Base-by-base conservation (phyloP, 2,329 filamentous ascomycete genomes). In the Colletotrichum cordylinicola region DNA sequence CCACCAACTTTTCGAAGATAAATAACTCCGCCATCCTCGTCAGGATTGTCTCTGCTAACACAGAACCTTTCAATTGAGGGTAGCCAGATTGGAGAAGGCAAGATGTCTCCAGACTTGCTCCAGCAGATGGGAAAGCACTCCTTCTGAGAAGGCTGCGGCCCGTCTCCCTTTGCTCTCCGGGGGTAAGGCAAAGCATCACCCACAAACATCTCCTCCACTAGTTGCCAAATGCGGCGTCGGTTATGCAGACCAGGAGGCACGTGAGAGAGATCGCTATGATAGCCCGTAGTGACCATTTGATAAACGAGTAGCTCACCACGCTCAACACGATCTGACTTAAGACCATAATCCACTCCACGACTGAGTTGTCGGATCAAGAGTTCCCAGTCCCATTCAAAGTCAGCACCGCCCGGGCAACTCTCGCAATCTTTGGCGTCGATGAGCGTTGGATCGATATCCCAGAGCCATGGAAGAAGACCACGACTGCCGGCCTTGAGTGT, bases 341-440 rank as follows among this genome's bases (percentile, higher is more conserved):
- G 8, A 16, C 55, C 52, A 3, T 60, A 69, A 0, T 69, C 55
- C 0, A 70, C 56, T 7, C 58, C 58, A 0, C 43, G 58, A 60
- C 13, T 62, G n/a, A 64, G 58, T 43, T 64, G 58, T 2, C 56
- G 58, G 6, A 56, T n/a, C 0, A 70, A 21, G 29, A 64, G 31
- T 31, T 70, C 39, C 39, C 68, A 70, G 16, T 70, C 68, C 39
- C 58, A 70, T 60, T 64, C 68, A 2, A 64, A 31, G 6, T 27
- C 56, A 16, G 29, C 0, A 0, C 37, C 67, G 24, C 58, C 27
- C 0, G 21, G 39, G 43, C 43, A 52, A 52, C n/a, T 21, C 16
- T 70, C 29, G 4, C 6, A n/a, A 29, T 52, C 68, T 6, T 70
- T 70, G 5, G 31, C 27, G 35, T 70, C 68, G 10, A 70, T 31